phyloP scores from a whole-genome alignment of 2,329 filamentous ascomycete species.

The Phaeosphaeriaceae sp. region DNA sequence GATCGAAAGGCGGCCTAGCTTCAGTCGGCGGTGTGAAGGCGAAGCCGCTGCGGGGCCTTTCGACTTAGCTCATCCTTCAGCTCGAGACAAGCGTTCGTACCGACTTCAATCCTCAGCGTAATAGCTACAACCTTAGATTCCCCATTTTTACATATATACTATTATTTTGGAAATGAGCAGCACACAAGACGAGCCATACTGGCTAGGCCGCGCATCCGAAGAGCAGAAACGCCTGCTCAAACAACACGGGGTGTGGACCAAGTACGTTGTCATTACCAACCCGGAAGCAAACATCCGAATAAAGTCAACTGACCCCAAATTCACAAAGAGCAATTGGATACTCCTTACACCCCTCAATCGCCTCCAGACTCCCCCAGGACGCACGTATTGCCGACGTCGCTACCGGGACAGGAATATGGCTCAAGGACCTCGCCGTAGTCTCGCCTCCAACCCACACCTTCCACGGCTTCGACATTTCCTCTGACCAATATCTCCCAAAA shows the following conservation, averaged over 20 bases:
- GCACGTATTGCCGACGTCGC: slow-evolving; percentile 41
- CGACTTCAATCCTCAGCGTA: neutral
- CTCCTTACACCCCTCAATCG: slow-evolving; percentile 32
- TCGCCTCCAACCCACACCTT: slow-evolving; percentile 30
- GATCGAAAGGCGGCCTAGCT: neutral
- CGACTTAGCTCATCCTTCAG: neutral
- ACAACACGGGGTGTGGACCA: slow-evolving; percentile 37
- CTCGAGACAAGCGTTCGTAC: neutral
- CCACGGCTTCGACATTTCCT: slow-evolving; percentile 39
- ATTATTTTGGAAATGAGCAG: neutral
- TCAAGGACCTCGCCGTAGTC: slow-evolving; percentile 25
- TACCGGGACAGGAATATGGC: slow-evolving; percentile 42
- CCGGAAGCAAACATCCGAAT: slow-evolving; percentile 5
- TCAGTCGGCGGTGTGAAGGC: neutral
- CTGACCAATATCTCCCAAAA: slow-evolving; percentile 25
- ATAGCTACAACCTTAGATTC: neutral
- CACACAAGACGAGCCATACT: slow-evolving; percentile 32
- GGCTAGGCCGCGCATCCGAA: slow-evolving; percentile 32
- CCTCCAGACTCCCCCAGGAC: slow-evolving; percentile 19
- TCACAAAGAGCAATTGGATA: slow-evolving; percentile 30
- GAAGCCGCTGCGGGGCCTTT: neutral
- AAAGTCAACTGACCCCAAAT: neutral
- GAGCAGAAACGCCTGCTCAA: slow-evolving; percentile 37
- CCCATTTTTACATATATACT: neutral
- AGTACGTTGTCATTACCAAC: slow-evolving; percentile 9